Conservation (phyloP, 2,329 filamentous ascomycete genomes). For the Coniochaeta pulveracea region DNA sequence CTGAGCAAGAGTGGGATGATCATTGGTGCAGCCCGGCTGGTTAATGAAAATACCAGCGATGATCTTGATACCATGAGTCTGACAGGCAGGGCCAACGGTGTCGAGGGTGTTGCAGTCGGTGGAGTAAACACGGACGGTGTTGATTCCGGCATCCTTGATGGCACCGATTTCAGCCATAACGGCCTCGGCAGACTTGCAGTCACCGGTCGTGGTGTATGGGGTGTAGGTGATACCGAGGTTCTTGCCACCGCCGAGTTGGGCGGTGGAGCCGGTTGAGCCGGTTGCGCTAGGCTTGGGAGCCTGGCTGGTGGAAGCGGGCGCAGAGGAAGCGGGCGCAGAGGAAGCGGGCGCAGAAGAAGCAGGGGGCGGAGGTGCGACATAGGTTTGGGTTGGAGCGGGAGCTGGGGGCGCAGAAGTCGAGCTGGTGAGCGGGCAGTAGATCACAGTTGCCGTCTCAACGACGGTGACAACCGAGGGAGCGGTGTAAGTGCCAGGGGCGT, state of each 20-base stretch:
- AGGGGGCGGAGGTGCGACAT: conserved; percentile 13
- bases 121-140: conserved; percentile 71
- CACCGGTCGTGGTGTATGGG: conserved; percentile 48
- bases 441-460: conserved; percentile 55
- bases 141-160: conserved; percentile 58
- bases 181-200: conserved; percentile 52
- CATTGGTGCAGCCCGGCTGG: conserved; percentile 45
- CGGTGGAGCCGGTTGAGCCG: conserved; percentile 1
- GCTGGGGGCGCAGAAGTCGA: conserved; percentile 16
- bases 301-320: conserved; percentile 11
- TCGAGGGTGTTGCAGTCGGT: conserved; percentile 79
- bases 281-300: conserved; percentile 13
- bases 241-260: conserved; percentile 31
- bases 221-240: conserved; percentile 74
- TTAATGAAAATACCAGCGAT: conserved; percentile 86
- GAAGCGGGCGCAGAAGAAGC: conserved; percentile 15
- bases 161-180: conserved; percentile 48
- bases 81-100: conserved; percentile 60
- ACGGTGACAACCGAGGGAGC: conserved; percentile 53
- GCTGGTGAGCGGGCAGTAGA: conserved; percentile 58
- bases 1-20: conserved; percentile 48
- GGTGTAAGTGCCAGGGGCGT: conserved; percentile 62
- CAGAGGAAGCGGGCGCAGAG: conserved; percentile 10
- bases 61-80: conserved; percentile 58
- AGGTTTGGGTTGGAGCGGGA: conserved; percentile 13